Base-by-base conservation (phyloP, 208 protist species). In the Strigomonas culicis region DNA sequence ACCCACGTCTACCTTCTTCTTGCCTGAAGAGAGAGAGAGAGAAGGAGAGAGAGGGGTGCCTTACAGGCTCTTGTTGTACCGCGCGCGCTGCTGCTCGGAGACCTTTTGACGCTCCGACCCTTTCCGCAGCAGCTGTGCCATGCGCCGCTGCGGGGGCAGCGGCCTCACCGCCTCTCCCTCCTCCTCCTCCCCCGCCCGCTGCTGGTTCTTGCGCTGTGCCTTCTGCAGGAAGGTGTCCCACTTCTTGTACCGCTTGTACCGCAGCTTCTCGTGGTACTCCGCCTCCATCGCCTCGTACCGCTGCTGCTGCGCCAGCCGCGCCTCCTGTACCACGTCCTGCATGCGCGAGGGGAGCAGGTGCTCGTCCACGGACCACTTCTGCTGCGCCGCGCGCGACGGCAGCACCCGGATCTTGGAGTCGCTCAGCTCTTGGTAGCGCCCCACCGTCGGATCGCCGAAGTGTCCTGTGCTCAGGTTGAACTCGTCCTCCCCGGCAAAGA, bases 391-490 rank as follows among this genome's bases (percentile, higher is more conserved):
- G 3, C 78, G 75, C 0, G 77, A 84, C 3, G 90, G 86, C 61
- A 95, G 53, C 58, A 95, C 44, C 22, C 69, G 79, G 51, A 96
- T 79, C 58, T 75, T 82, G 8, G 81, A 86, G 71, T 96, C 87
- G 58, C 87, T 94, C 49, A 96, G 70, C 79, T 96, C 85, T 49
- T 82, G 84, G 41, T 88, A 90, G 39, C 77, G 79, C 7, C 90
- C 90, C 41, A 77, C 68, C 21, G 74, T 59, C 0, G 82, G 80
- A 59, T 83, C 78, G 34, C 90, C 90, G 56, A 96, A 96, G 59
- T 75, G 87, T 4, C 86, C 87, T 3, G 83, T 87, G 13, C 73
- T 75, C 21, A 96, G 57, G 63, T 94, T 83, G 66, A 93, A 96
- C 75, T 93, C 87, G 55, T 93, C 84, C 74, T 79, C 76, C 39